phyloP scores from a whole-genome alignment of 2,329 filamentous ascomycete genomes.

The Trichocomaceae sp. region DNA sequence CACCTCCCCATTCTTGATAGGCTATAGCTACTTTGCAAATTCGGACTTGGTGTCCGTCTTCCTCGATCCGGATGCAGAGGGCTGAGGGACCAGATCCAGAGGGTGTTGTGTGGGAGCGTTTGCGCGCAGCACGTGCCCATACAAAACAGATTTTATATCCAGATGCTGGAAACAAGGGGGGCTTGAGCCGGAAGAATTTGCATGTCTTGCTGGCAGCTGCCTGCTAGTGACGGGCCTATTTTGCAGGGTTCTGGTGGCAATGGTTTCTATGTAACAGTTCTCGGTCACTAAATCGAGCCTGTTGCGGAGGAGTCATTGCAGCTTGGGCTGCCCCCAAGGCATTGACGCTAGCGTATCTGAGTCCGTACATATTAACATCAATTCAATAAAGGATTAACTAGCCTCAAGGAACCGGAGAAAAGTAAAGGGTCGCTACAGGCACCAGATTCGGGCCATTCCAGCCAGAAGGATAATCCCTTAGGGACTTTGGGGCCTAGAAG shows the following conservation, averaged over 20 bases:
- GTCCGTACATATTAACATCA: constrained; percentile 50
- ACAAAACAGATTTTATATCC: constrained; percentile 45
- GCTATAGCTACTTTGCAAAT: constrained; percentile 54
- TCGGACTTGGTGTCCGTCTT: constrained; percentile 51
- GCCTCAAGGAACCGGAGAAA: constrained; percentile 37
- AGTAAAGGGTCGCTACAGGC: constrained; percentile 44
- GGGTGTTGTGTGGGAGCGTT: constrained; percentile 30
- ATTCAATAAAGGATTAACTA: constrained; percentile 49
- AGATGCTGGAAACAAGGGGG: constrained; percentile 45
- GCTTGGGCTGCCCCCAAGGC: constrained; percentile 30
- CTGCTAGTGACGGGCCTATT: constrained; percentile 37
- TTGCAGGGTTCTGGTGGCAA: constrained; percentile 33
- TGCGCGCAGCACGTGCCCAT: constrained; percentile 28
- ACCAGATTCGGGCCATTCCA: constrained; percentile 48
- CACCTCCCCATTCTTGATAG: constrained; percentile 50
- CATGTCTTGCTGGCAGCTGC: constrained; percentile 42
- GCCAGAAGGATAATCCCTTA: constrained; percentile 52
- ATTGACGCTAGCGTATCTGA: constrained; percentile 46
- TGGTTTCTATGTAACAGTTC: constrained; percentile 42
- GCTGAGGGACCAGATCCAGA: constrained; percentile 42
- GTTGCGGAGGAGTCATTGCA: constrained; percentile 45
- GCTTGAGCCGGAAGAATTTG: constrained; percentile 44
- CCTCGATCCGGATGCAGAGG: constrained; percentile 47
- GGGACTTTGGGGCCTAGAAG: constrained; percentile 35
- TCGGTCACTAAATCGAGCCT: constrained; percentile 48